These are phyloP conservation scores for Fonsecaea multimorphosa DNA, from an alignment of 2,329 filamentous ascomycete genomes.

Conservation along the genomic window DNA sequence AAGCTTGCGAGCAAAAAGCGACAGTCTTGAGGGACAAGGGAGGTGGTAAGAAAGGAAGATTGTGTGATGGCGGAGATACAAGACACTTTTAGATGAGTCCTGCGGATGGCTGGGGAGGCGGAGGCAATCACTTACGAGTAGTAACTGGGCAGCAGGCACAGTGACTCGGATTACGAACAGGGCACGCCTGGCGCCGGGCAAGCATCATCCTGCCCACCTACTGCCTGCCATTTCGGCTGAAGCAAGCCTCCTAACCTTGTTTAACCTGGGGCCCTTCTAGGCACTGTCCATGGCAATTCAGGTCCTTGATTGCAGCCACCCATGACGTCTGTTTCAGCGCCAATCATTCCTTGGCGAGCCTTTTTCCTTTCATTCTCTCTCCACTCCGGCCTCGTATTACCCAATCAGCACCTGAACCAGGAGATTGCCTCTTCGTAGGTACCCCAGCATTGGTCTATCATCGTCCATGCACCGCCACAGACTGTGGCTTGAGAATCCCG, in stretches of 20 bases:
- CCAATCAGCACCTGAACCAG: neutral
- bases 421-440: neutral
- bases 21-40: neutral
- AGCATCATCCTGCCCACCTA: conserved; percentile 6
- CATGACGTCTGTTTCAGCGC: conserved; percentile 16
- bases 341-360: neutral
- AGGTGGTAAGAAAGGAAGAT: conserved; percentile 12
- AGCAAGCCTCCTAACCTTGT: conserved; percentile 12
- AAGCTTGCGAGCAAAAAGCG: conserved; percentile 11
- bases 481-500: conserved; percentile 14
- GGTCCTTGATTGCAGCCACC: conserved; percentile 16
- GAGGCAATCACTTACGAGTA: conserved; percentile 15
- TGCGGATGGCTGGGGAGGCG: conserved; percentile 17
- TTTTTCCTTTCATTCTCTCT: conserved; percentile 1
- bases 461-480: conserved; percentile 13
- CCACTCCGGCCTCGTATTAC: neutral
- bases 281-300: conserved; percentile 7
- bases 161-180: conserved; percentile 17
- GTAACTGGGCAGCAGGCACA: conserved; percentile 11
- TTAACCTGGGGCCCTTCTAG: conserved; percentile 8
- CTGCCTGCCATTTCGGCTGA: conserved; percentile 7
- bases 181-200: neutral
- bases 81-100: conserved; percentile 13
- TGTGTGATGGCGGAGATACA: conserved; percentile 13
- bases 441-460: neutral